A percentile compares a stretch with the other conserved stretches of the same genome.
These are phyloP conservation scores for Scleromitrula shiraiana DNA, from an alignment of 2,329 filamentous ascomycete species.

Conservation along the genomic window DNA sequence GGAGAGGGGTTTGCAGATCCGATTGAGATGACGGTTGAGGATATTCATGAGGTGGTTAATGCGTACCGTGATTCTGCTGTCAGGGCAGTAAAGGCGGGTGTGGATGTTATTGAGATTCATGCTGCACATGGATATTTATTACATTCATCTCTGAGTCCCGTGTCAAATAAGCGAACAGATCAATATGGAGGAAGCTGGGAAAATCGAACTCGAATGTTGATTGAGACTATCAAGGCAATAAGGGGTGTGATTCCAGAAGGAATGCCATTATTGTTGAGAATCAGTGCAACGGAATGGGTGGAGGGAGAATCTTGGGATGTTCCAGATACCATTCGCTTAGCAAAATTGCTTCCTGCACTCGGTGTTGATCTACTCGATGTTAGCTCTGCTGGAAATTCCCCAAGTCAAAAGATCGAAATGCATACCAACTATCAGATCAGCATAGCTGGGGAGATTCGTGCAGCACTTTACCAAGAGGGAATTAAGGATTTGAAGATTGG, in stretches of 20 bases:
- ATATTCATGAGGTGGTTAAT: constrained; percentile 58
- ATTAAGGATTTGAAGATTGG: constrained; percentile 55
- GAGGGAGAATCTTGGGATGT: constrained; percentile 62
- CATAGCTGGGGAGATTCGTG: constrained; percentile 64
- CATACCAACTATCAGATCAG: constrained; percentile 66
- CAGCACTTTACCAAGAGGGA: constrained; percentile 46
- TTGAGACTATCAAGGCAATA: constrained; percentile 59
- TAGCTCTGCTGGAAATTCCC: constrained; percentile 57
- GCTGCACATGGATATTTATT: constrained; percentile 73
- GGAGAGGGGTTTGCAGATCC: constrained; percentile 53
- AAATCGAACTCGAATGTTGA: constrained; percentile 59
- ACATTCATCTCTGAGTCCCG: constrained; percentile 60
- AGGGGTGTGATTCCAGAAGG: constrained; percentile 53
- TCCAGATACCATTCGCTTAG: constrained; percentile 55
- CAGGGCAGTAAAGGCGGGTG: constrained; percentile 57
- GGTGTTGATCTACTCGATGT: constrained; percentile 73
- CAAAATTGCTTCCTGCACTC: constrained; percentile 51
- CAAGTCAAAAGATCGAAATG: constrained; percentile 47
- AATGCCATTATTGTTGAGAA: constrained; percentile 66
- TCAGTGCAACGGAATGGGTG: constrained; percentile 71
- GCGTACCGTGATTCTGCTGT: constrained; percentile 52
- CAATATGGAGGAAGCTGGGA: constrained; percentile 61
- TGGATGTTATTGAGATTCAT: constrained; percentile 73
- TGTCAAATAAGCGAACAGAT: constrained; percentile 61
- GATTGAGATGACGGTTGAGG: constrained; percentile 57